Base-by-base conservation (phyloP, 352 stramenopile genomes). In the Albugo candida region DNA sequence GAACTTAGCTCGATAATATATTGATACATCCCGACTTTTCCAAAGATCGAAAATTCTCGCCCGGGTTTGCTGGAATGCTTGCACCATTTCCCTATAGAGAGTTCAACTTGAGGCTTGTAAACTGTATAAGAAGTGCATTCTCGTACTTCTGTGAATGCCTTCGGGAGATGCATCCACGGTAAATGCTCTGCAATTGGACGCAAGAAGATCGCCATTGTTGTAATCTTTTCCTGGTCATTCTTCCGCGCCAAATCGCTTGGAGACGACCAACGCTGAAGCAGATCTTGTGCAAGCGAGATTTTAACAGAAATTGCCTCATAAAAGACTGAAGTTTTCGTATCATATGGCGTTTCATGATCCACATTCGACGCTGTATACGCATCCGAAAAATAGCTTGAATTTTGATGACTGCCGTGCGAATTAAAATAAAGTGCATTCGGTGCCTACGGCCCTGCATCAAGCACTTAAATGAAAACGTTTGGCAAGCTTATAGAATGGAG, bases 1-100 rank as follows among this genome's bases (percentile, higher is more conserved):
- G 46, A 88, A 88, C 47, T 86, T 84, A 42, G 76, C 83, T 14
- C 76, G 63, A 55, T 88, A 67, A 0, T 84, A 52, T 17, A 88
- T 46, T 5, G 76, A 67, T 13, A 75, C 71, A 43, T 80, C 63
- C 35, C 64, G 79, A 39, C 69, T 59, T 21, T 69, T 54, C 76
- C 76, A 88, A 27, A 83, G 41, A 35, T 71, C 64, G 36, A 82
- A 85, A n/a, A 84, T 73, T 36, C 67, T 70, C 34, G 53, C 54
- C 1, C 70, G 65, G 17, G 59, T 65, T 13, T 56, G 61, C 42
- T 73, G 59, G 49, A 85, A 68, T 58, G 84, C 53, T 8, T 60
- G 54, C n/a, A 56, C 36, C 47, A 77, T 79, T 72, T 70, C 85
- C 45, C 72, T 87, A 16, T 1, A 38, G 0, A 36, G 10, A 31